phyloP scores from a whole-genome alignment of 257 asterid genomes.

The Forsythia suspensa region DNA sequence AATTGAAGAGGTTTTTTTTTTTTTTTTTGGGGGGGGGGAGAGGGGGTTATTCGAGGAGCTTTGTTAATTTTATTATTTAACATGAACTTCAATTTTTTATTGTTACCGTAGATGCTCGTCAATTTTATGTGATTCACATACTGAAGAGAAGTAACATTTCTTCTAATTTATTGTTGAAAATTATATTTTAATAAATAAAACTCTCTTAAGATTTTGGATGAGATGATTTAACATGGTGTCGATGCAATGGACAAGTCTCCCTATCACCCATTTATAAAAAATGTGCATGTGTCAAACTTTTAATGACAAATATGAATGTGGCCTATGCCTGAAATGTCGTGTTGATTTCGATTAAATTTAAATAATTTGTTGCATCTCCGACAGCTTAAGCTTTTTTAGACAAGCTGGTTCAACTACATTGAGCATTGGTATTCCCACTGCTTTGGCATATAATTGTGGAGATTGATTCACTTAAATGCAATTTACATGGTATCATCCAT shows the following conservation, averaged over 20 bases:
- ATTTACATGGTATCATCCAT: conserved; percentile 44
- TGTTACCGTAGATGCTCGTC: background rate
- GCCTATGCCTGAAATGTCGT: no score
- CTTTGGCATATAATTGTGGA: background rate
- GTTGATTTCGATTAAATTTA: no score
- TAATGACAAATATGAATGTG: no score
- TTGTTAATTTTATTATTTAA: no score
- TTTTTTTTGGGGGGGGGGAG: background rate
- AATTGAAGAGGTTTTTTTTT: conserved; percentile 51
- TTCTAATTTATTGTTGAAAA: background rate
- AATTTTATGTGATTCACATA: background rate
- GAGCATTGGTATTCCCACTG: background rate
- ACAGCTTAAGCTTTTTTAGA: background rate
- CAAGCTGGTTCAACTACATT: background rate
- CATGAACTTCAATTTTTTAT: no score
- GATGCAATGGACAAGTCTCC: no score
- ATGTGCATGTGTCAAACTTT: background rate
- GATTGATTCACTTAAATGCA: background rate
- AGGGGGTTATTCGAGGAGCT: background rate
- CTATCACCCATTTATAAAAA: background rate
- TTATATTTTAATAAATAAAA: no score
- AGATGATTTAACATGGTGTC: no score
- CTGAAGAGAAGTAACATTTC: background rate
- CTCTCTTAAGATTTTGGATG: background rate
- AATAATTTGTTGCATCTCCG: background rate